Base-by-base conservation (phyloP, 352 stramenopile genomes). In the Peronospora belbahrii region DNA sequence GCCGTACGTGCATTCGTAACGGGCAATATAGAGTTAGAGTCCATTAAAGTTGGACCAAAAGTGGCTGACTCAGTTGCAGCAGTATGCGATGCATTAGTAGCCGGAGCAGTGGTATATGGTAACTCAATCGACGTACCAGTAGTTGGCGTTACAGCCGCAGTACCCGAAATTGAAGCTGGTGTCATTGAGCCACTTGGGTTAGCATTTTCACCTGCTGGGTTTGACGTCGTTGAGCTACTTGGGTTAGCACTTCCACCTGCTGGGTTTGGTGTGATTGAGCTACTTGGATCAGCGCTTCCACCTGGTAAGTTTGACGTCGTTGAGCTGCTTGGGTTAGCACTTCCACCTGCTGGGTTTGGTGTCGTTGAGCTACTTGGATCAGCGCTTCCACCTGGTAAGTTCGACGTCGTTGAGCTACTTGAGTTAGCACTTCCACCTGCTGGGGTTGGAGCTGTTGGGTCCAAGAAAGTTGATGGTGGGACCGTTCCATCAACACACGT, bases 1-100 rank as follows among this genome's bases (percentile, higher is more conserved):
- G 13, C 17, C 22, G 48, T 69, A 17, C 60, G 67, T 55, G 51
- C 65, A 48, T 60, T 66, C n/a, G 46, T 37, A 41, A 59, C 59
- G 43, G 55, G 53, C 22, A 40, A 58, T 23, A 62, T 18, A 43
- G 44, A 59, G 30, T 62, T 53, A 53, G 59, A 65, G 6, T 33
- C 55, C 14, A 33, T 50, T 2, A 36, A 34, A 14, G 44, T 31
- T 27, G 43, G 38, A 37, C 31, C 6, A 30, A 30, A 42, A 32
- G 30, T 58, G 3, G n/a, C 9, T 24, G 44, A 35, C 8, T 27
- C 20, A 10, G 45, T 43, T 20, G 52, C 48, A 15, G n/a, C 20
- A 13, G 24, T 28, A 11, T 2, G 8, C 19, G 23, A 24, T 1
- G 35, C 30, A 17, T 40, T 30, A 33, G 48, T 55, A 36, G 31